Base-by-base conservation (phyloP, 495 filamentous ascomycete genomes). In the Penicillium longicatenatum region DNA sequence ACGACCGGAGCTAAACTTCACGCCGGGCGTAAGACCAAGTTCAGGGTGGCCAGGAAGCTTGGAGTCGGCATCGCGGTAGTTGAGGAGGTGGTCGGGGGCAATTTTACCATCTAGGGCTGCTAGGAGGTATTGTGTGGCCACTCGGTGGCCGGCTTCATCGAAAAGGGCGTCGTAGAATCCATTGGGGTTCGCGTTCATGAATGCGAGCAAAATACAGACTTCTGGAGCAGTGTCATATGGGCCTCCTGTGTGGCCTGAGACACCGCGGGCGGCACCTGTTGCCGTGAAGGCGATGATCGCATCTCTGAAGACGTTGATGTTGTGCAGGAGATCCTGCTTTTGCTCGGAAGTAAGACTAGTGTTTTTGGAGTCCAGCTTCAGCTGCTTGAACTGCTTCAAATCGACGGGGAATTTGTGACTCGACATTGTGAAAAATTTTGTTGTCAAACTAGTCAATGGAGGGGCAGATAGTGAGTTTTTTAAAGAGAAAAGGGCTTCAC, bases 181-280 rank as follows among this genome's bases (percentile, higher is more conserved):
- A 14, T 58, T 59, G 1, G 71, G 71, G 52, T 69, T 70, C 26
- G 58, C 68, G 19, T 74, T 73, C 11, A 75, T 74, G 50, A 75
- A 63, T 1, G 64, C 73, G 9, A 75, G 68, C 30, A 75, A 59
- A 20, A 75, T 67, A 41, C 71, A 74, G 26, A 75, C 73, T 65
- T 75, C 73, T 9, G 73, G 73, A 0, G 73, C 71, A 6, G 73
- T 75, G 61, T 75, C 73, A 62, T 73, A 75, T 37, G 73, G 73
- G n/a, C 73, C 73, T 33, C 73, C 73, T 10, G 73, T 75, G 62
- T 75, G 73, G 30, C 73, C 73, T 0, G 73, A 61, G 6, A 74
- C 66, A 3, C 73, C 73, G 17, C 73, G 73, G 33, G 73, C 73
- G 4, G 73, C 57, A 31, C 73, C 73, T 1, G 73, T 73, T 4